Evolutionary conservation across 2,329 filamentous ascomycete genomes (phyloP).

Genomic region (Fusarium luffae): DNA sequence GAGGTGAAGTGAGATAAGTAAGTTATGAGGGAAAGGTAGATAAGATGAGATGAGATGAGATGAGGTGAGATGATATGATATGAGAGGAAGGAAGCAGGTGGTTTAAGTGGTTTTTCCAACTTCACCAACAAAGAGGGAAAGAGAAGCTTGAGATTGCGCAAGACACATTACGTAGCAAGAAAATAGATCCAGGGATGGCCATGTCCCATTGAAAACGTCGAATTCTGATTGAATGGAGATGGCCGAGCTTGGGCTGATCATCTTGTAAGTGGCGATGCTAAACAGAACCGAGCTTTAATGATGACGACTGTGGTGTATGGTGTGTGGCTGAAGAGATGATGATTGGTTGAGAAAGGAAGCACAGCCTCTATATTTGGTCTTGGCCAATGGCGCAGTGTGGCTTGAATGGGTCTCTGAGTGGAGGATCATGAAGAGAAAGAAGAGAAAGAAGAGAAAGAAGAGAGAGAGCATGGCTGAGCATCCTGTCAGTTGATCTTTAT

Average conservation of each 20-base stretch:
- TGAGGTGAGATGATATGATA: neutral
- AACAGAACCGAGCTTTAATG: neutral
- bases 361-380: slow-evolving; percentile 26
- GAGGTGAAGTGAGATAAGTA: neutral
- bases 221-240: slow-evolving; percentile 20
- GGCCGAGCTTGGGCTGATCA: slow-evolving; percentile 16
- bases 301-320: slow-evolving; percentile 29
- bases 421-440: neutral
- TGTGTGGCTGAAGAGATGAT: slow-evolving; percentile 26
- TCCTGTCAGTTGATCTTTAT: neutral
- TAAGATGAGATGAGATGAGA: no score
- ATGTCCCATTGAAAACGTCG: slow-evolving; percentile 12
- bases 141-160: slow-evolving; percentile 24
- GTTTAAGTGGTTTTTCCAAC: slow-evolving; percentile 18
- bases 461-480: slow-evolving; percentile 4
- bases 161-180: slow-evolving; percentile 35
- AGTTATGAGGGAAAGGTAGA: neutral
- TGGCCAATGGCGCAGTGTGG: slow-evolving; percentile 21
- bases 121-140: neutral
- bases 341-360: slow-evolving; percentile 19
- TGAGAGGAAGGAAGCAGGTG: neutral
- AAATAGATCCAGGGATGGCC: slow-evolving; percentile 8
- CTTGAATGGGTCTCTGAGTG: slow-evolving; percentile 6
- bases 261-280: slow-evolving; percentile 30
- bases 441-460: no score